Conservation (phyloP, 2,329 filamentous ascomycete species). For the Apiospora aurea region DNA sequence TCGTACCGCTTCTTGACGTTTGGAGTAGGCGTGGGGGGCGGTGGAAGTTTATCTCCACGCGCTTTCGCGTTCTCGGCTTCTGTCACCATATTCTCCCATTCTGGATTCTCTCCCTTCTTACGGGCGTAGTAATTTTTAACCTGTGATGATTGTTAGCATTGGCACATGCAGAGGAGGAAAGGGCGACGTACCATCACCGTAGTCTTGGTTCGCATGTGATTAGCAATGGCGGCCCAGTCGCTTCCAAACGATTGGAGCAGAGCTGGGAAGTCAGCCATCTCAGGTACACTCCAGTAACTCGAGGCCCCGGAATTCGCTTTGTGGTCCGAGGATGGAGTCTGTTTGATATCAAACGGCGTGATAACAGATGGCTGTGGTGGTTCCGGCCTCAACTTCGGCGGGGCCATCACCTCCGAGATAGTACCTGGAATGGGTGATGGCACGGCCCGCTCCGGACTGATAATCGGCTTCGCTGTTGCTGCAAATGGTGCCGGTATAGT, state of each 20-base stretch:
- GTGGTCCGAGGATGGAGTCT: constrained; percentile 54
- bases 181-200: constrained; percentile 75
- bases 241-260: constrained; percentile 79
- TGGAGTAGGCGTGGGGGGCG: constrained; percentile 64
- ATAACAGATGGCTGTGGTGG: constrained; percentile 57
- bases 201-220: constrained; percentile 84
- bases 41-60: constrained; percentile 65
- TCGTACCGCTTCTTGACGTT: constrained; percentile 60
- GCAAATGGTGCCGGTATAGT: constrained; percentile 41
- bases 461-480: constrained; percentile 36
- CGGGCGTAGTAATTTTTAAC: constrained; percentile 74
- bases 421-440: constrained; percentile 40
- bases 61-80: constrained; percentile 65
- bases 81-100: constrained; percentile 66
- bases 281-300: constrained; percentile 88
- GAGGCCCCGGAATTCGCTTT: constrained; percentile 67
- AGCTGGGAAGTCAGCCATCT: constrained; percentile 77
- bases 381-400: constrained; percentile 63
- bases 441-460: constrained; percentile 37
- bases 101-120: constrained; percentile 66
- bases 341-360: constrained; percentile 56
- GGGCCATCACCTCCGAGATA: constrained; percentile 62
- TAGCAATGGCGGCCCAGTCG: constrained; percentile 78
- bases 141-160: constrained; percentile 47
- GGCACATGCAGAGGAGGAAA: not conserved